Evolutionary conservation across 1,139 yeast species (phyloP), one percentile per base, ranked within the genome.

Genomic region (Taphrina flavorubra): DNA sequence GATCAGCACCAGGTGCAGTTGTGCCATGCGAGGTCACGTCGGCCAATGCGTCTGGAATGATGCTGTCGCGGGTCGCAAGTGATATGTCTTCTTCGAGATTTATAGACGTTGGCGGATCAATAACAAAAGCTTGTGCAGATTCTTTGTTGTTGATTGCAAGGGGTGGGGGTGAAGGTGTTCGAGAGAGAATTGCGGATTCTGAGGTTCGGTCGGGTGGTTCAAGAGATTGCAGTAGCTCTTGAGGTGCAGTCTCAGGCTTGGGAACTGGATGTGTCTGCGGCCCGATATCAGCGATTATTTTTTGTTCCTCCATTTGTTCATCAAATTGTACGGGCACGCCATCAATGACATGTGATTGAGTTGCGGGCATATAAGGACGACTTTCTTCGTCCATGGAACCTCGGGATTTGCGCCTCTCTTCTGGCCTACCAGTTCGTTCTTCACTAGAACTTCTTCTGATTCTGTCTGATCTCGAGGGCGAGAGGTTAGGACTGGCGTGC

Each of bases 261-360:
- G 61, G 67, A 4, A 63, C 61, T 40, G 58, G 55, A 16, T 55
- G 67, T 13, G 51, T 39, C 46, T 63, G 67, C 6, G 61, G 67
- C 8, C 67, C 67, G 14, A 63, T 63, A 37, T 63, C 67, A 14
- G 67, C 67, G n/a, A 63, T 55, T 25, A 63, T 63, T 39, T 63
- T 57, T 18, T 53, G 61, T 39, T 63, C 67, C 46, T 63, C 61
- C 11, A 34, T 8, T 31, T 63, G 67, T 39, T 63, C 67, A 42
- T 63, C 59, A 6, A 39, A 39, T 5, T 34, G 47, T 4, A 46
- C 61, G 10, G 66, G 59, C 13, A 63, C 42, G 34, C 67, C 67
- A 20, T 63, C 61, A n/a, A 53, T 63, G 37, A 53, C 44, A 34
- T 63, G 67, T 13, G 51, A 47, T 11, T 53, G 59, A 13, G 25